These are phyloP conservation scores for Mycosphaerella sp. DNA, from an alignment of 2,329 filamentous ascomycete species.

Conservation along the genomic window DNA sequence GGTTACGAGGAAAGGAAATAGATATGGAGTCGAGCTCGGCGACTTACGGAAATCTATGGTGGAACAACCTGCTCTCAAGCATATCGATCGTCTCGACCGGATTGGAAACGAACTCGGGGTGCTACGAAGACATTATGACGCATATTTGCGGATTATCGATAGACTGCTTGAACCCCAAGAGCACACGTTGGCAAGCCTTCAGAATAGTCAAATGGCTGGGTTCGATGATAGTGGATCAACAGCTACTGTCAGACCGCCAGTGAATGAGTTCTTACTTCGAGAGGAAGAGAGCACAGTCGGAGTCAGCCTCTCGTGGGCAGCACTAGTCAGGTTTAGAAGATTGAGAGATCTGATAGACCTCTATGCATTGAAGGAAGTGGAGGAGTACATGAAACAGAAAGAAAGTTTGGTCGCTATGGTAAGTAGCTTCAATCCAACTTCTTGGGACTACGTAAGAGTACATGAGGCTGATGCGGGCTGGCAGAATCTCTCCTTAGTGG, in stretches of 20 bases:
- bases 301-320: constrained; percentile 44
- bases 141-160: constrained; percentile 55
- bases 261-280: constrained; percentile 14
- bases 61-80: constrained; percentile 41
- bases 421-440: constrained; percentile 25
- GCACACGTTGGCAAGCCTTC: constrained; percentile 40
- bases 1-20: constrained; percentile 45
- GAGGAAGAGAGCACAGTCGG: constrained; percentile 38
- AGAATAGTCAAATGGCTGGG: constrained; percentile 38
- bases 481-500: constrained; percentile 71
- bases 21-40: constrained; percentile 43
- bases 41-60: constrained; percentile 50
- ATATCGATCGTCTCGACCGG: constrained; percentile 51
- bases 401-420: constrained; percentile 63
- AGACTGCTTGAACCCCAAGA: constrained; percentile 49
- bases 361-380: constrained; percentile 56
- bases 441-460: background rate
- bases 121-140: constrained; percentile 55
- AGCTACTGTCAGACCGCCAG: constrained; percentile 23
- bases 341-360: constrained; percentile 54
- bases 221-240: constrained; percentile 22
- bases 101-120: constrained; percentile 57
- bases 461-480: constrained; percentile 6
- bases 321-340: constrained; percentile 53
- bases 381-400: constrained; percentile 62